Percentiles rank a stretch among this genome's conserved stretches.
Conservation (phyloP, 768 basidiomycete species). For the Glaciozyma martinii region DNA sequence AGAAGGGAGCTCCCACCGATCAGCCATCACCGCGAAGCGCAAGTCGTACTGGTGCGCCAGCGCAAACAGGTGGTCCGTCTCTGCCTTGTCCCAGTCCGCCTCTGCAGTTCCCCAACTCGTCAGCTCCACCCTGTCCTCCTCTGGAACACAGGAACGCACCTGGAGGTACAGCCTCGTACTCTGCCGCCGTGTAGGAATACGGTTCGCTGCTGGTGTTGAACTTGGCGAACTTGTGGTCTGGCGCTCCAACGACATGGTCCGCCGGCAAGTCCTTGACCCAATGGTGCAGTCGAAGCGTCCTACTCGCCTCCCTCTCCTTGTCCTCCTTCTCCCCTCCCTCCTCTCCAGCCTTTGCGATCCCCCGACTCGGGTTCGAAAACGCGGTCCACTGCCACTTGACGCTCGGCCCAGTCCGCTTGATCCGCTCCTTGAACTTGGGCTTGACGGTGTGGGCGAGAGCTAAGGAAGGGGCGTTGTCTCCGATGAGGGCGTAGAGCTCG, state of each 20-base stretch:
- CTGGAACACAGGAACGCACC: constrained; percentile 44
- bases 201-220: constrained; percentile 61
- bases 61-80: constrained; percentile 84
- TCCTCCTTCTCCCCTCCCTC: constrained; percentile 62
- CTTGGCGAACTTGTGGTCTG: constrained; percentile 61
- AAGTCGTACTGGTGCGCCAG: constrained; percentile 72
- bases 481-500: constrained; percentile 88
- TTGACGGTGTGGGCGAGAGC: constrained; percentile 59
- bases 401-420: constrained; percentile 59
- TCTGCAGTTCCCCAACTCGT: constrained; percentile 45
- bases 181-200: constrained; percentile 72
- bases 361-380: constrained; percentile 24
- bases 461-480: constrained; percentile 80
- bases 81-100: constrained; percentile 78
- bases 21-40: constrained; percentile 80
- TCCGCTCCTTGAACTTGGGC: constrained; percentile 77
- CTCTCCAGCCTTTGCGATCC: background rate
- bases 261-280: constrained; percentile 55
- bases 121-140: background rate
- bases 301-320: constrained; percentile 59
- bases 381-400: constrained; percentile 15
- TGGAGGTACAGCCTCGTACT: constrained; percentile 70
- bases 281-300: constrained; percentile 63
- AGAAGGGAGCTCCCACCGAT: constrained; percentile 72
- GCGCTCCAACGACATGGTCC: constrained; percentile 20